Evolutionary conservation across 169 alveolate genomes (phyloP), one percentile per base, ranked within the genome.

Genomic region (Amoebophrya sp.): DNA sequence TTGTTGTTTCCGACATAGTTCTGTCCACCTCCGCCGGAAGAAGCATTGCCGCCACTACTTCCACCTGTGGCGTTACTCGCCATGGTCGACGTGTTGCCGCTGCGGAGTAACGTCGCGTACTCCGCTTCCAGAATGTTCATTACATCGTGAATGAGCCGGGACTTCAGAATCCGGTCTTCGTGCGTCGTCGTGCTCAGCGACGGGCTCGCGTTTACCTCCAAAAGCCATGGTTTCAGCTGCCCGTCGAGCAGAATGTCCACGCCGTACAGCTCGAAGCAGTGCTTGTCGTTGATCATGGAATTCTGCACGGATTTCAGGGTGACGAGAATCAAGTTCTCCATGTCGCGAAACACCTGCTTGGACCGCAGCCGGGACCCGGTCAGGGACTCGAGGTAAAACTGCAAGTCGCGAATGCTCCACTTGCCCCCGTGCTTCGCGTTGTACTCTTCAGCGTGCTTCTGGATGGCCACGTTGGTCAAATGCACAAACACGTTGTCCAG

Each of bases 131-230:
- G 97, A 77, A 97, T 96, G 90, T 93, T 94, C 90, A 95, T 95
- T 0, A 96, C 96, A 92, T 97, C 98, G 89, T 95, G 95, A 32
- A 97, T 92, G 38, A 97, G 93, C 25, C 96, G 95, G 93, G 94
- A 94, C 94, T 97, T 97, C 77, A 96, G 92, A 39, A 95, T 94
- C 90, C 96, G 94, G 92, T 96, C 98, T 29, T 94, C 95, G 77
- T 94, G 93, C 35, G 98, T 97, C 89, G 96, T 97, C 0, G 98
- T 53, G 23, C 93, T 89, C 40, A 97, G 94, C 18, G 98, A 95
- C 33, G 98, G 98, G 91, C 97, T 95, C 40, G 98, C 98, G 94
- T 98, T 98, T 18, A 97, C 97, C 94, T 98, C 99, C 92, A 98
- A 93, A 53, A 98, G 94, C 99, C 99, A 98, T 7, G 99, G 99